These are phyloP conservation scores for Ascochyta rabiei DNA, from an alignment of 2,329 filamentous ascomycete species.

Conservation along the genomic window DNA sequence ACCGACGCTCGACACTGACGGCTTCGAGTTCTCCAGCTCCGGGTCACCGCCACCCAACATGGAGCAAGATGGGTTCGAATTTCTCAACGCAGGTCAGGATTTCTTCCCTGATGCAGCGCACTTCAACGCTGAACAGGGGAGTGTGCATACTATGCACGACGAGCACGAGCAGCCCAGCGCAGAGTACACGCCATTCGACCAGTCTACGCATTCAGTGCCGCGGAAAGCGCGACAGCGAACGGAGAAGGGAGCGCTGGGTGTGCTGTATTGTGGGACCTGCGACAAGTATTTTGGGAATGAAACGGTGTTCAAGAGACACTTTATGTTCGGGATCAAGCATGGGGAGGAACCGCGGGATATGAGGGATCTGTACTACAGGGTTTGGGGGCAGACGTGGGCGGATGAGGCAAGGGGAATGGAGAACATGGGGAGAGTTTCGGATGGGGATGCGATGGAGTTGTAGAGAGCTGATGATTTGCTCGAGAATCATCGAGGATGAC, in stretches of 20 bases:
- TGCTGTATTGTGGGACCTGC: slow-evolving; percentile 15
- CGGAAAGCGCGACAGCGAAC: background rate
- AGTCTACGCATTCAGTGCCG: background rate
- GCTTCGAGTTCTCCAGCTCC: slow-evolving; percentile 7
- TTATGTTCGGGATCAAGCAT: slow-evolving; percentile 13
- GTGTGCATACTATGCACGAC: slow-evolving; percentile 1
- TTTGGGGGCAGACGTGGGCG: slow-evolving; percentile 11
- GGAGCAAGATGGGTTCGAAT: slow-evolving; percentile 2
- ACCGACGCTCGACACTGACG: slow-evolving; percentile 11
- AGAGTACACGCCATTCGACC: background rate
- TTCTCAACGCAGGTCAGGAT: background rate
- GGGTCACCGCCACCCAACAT: background rate
- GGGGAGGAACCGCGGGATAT: slow-evolving; percentile 10
- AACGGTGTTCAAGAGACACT: slow-evolving; percentile 17
- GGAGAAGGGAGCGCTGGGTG: slow-evolving; percentile 7
- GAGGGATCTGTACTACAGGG: slow-evolving; percentile 11
- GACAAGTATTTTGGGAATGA: slow-evolving; percentile 18
- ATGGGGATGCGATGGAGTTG: slow-evolving; percentile 6
- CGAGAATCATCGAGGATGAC: background rate
- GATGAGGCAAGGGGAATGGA: slow-evolving; percentile 4
- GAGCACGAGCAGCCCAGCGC: slow-evolving; percentile 2
- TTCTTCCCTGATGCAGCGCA: background rate
- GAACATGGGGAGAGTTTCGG: background rate
- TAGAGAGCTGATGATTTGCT: background rate
- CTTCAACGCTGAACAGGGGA: background rate